Base-by-base conservation (phyloP, 2,329 filamentous ascomycete genomes). In the Keithomyces neogunnii region DNA sequence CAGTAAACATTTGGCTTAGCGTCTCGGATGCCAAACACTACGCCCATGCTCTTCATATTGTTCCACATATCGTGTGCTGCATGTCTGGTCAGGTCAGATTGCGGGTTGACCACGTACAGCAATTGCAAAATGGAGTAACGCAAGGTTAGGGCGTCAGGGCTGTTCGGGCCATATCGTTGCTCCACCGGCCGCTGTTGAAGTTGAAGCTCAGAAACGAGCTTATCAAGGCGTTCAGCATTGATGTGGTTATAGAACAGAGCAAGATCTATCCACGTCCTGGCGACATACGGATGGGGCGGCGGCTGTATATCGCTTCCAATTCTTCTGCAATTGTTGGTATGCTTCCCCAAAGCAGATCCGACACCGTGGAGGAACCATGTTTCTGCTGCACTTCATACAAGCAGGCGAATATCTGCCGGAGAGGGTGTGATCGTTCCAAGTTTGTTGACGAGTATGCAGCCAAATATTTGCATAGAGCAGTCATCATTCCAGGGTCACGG, bases 351-450 rank as follows among this genome's bases (percentile, higher is more conserved):
- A 73, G 59, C 10, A 73, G 57, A 49, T 73, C 70, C 4, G 71
- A 73, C n/a, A 73, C 58, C 7, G 68, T 71, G 3, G 57, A 58
- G 6, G 71, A 62, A 2, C 71, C 71, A 52, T 73, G 71, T 42
- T 72, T 73, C 52, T 73, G 71, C 51, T 73, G 70, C 5, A 73
- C 67, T 38, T 73, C 70, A 55, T 73, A 73, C 29, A 73, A 52
- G 40, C 69, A 69, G 11, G 62, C 65, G 50, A 73, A 73, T 3
- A 73, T 72, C 50, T 68, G 68, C 6, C 71, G 68, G 19, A 73
- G 60, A 1, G 71, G 71, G 52, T 73, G 70, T 3, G 68, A 62
- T 35, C 70, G 65, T 49, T 73, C 71, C 31, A 71, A 63, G 55
- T 73, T 71, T 1, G 70, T 73, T 5, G 69, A 63, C 44, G 71